Base-by-base conservation (phyloP, 805 yeast genomes). In the Sugiyamaella mastotermitis region DNA sequence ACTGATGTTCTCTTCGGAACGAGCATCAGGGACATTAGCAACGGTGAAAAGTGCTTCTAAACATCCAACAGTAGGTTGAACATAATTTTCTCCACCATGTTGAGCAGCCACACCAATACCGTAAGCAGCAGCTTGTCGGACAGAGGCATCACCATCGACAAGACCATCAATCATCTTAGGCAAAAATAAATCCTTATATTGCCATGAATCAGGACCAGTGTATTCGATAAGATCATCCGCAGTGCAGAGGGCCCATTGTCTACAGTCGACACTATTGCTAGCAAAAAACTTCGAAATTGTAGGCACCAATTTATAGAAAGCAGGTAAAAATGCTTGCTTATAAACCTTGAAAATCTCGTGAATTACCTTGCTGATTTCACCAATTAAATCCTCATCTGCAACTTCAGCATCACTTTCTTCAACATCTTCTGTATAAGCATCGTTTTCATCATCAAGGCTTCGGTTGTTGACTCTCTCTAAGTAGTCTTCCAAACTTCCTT, bases 311-410 rank as follows among this genome's bases (percentile, higher is more conserved):
- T 47, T 48, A 56, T 80, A 81, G 62, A 83, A 83, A 3, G 74
- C 72, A 9, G 78, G 74, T 39, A 85, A 56, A 58, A 83, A 84
- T 40, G 65, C 65, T 4, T 68, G 60, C 47, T 74, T 72, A 16
- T 74, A 66, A 29, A 74, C 71, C 57, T 76, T 80, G 70, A 90
- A 82, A 13, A 86, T 68, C 0, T 81, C 69, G 5, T 81, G 70
- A 26, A 92, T 60, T 1, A 82, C 78, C 56, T 81, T 83, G 57
- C 82, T 83, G 46, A 87, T 76, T 56, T 90, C 95, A 51, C 86
- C 94, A 36, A 87, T 63, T 32, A 92, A 65, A 55, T 88, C 96
- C 55, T 87, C 97, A 58, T 92, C 97, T 1, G 92, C 80, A 50
- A 70, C 76, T 51, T 83, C 94, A 42, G 75, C 80, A 40, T 88